Evolutionary conservation across 1,284 basidiomycete species (phyloP).

Genomic region (Pyrrhoderma noxium): DNA sequence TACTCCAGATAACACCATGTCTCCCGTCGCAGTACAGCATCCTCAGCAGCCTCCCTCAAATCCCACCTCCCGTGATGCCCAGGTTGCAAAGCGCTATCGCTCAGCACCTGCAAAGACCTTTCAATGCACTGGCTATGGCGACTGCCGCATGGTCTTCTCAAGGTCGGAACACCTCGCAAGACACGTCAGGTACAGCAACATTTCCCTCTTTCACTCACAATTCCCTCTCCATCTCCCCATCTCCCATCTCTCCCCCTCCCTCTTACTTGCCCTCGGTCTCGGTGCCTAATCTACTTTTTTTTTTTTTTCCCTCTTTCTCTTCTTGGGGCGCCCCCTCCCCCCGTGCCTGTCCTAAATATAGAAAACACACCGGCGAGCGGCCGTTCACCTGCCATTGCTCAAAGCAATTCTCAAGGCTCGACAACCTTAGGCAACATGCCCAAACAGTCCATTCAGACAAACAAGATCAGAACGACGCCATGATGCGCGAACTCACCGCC

Average conservation of each 20-base stretch:
- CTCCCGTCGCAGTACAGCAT: conserved; percentile 4
- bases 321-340: too few species aligned
- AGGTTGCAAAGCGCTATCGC: conserved; percentile 57
- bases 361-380: conserved; percentile 95
- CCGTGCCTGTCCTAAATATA: conserved; percentile 27
- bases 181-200: conserved; percentile 74
- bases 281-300: conserved; percentile 19
- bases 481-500: conserved; percentile 85
- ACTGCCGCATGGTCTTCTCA: conserved; percentile 94
- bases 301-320: not conserved
- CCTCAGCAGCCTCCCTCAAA: conserved; percentile 7
- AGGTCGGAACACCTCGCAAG: conserved; percentile 92
- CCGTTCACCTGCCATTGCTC: conserved; percentile 94
- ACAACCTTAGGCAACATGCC: conserved; percentile 94
- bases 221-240: conserved; percentile 18
- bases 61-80: conserved; percentile 17
- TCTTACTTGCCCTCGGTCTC: conserved; percentile 4
- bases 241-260: conserved; percentile 20
- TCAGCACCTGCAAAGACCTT: conserved; percentile 85
- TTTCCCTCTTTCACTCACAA: conserved; percentile 18
- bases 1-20: conserved; percentile 1
- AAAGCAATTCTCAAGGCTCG: conserved; percentile 92
- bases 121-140: conserved; percentile 90
- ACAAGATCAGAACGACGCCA: conserved; percentile 79
- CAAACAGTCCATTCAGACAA: conserved; percentile 94